Base-by-base conservation (phyloP, 331 rosid genomes). In the Spiraea crenata region DNA sequence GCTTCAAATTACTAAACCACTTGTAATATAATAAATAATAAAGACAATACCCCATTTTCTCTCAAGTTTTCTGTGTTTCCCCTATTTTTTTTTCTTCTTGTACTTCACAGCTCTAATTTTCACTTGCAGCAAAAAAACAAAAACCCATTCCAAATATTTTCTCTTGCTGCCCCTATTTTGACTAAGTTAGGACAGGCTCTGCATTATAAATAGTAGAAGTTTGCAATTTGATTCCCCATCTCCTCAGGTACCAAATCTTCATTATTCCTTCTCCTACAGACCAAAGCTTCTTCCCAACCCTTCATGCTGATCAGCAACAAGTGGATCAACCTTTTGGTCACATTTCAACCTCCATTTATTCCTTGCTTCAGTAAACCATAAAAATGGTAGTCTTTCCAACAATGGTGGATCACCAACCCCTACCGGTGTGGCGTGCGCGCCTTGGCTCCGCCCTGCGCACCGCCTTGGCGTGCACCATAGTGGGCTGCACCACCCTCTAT, bases 381-480 rank as follows among this genome's bases (percentile, higher is more conserved):
- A 48, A 74, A 63, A 46, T 63, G 54, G 8, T 25, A 3, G 14
- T 44, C 42, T 50, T 59, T n/a, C 48, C 76, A 34, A 72, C 82
- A 58, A 73, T 71, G 51, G 40, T 48, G 7, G 74, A 11, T 59
- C 17, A 37, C 40, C 50, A 78, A 52, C 65, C 79, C 1, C 7
- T 63, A 38, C 61, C 79, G 3, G 3, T 82, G 16, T 77, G 90
- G 92, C 74, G 57, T 44, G 13, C 47, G 47, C 87, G 88, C 14
- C 38, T 90, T 3, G 80, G 75, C 25, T 82, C 81, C 0, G 96
- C 93, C 3, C 78, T 92, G 0, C 72, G 96, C 6, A 78, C 96
- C 0, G 79, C 87, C 54, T 40, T 90, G 13, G 96, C 98, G 4
- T 92, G 98, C 83, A 65, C 66, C 85, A 75, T 90, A 64, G 87